Base-by-base conservation (phyloP, 306 rosid genomes). In the Dicorynia guianensis region DNA sequence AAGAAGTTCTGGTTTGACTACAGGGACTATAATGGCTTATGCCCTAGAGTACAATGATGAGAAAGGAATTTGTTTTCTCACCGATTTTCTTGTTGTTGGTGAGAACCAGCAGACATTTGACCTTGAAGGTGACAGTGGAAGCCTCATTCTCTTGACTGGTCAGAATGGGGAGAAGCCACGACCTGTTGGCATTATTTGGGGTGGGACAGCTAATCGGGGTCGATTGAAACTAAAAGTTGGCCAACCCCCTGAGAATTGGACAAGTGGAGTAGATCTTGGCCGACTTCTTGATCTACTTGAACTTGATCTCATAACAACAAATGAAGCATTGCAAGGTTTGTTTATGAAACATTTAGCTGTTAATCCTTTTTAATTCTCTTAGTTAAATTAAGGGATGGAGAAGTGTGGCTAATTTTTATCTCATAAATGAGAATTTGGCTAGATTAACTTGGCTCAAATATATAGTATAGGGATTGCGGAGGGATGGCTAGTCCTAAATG, bases 241-340 rank as follows among this genome's bases (percentile, higher is more conserved):
- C 57, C 93, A 82, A 74, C 87, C 96, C 13, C 99, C 99, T 4
- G 97, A 89, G 76, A 96, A 96, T 81, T 96, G 98, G 99, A 96
- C 99, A n/a, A 96, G 99, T 78, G 99, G 99, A 69, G 99, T 96
- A 75, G 99, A 96, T 86, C 99, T 96, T 60, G 99, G 99, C 47
- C 93, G 99, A 50, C 93, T 92, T 82, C 89, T 96, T 60, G 92
- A 96, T 78, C 99, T 92, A 63, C 96, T 96, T 57, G 99, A 96
- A 74, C 96, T 96, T 52, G 97, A 96, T 83, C 93, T 92, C 63
- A 83, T 96, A 77, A 92, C 96, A 64, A 87, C 98, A 60, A 79
- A 83, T 73, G 92, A 82, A 82, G 84, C 89, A 60, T 87, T 92
- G 35, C 93, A 88, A 89, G 97, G 98, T 96, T 86, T 83, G 97